Evolutionary conservation across 345 rosid genomes (phyloP).

Genomic region (Sonneratia caseolaris): DNA sequence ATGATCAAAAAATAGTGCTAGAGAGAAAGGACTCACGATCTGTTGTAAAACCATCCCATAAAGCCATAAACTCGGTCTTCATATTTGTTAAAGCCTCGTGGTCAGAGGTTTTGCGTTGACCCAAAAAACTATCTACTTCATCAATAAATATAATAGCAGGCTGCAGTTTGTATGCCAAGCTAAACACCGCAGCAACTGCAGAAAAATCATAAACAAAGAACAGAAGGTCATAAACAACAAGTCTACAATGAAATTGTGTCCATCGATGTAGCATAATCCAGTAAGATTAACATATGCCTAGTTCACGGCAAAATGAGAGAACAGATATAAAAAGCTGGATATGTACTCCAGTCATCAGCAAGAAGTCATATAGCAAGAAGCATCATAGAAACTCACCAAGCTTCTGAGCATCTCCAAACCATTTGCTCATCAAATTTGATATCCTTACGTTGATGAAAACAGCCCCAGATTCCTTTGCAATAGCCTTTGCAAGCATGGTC

Average conservation of each 20-base stretch:
- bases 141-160: slow-evolving; percentile 94
- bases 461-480: slow-evolving; percentile 95
- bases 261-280: not conserved
- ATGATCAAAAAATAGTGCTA: not conserved
- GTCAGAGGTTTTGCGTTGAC: slow-evolving; percentile 83
- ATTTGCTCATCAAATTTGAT: slow-evolving; percentile 91
- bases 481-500: slow-evolving; percentile 99
- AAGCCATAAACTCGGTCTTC: slow-evolving; percentile 99
- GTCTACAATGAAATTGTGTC: not conserved
- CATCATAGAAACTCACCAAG: slow-evolving; percentile 46
- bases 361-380: not conserved
- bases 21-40: slow-evolving; percentile 62
- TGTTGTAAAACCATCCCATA: slow-evolving; percentile 98
- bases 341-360: not conserved
- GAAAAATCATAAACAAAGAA: not conserved
- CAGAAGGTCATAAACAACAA: too few species aligned
- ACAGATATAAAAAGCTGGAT: not conserved
- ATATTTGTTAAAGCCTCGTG: slow-evolving; percentile 86
- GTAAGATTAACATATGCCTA: not conserved
- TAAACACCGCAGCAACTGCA: slow-evolving; percentile 94
- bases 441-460: slow-evolving; percentile 86
- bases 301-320: not conserved
- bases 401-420: slow-evolving; percentile 99
- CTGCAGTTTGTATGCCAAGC: slow-evolving; percentile 89
- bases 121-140: slow-evolving; percentile 93